Conservation (phyloP, 352 stramenopile genomes). For the Phytophthora vignae region DNA sequence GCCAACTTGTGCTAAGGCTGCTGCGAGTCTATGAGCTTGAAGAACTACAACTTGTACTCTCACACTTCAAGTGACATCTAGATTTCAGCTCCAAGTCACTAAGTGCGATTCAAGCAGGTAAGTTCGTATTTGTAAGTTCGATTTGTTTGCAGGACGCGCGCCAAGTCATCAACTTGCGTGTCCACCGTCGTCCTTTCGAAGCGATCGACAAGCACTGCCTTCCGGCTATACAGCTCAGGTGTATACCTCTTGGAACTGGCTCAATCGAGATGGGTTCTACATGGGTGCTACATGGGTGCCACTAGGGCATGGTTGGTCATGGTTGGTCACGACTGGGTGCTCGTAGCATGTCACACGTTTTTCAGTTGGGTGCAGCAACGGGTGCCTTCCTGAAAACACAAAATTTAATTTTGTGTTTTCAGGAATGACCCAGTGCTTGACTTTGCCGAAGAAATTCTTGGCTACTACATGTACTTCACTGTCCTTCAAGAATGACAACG, state of each 20-base stretch:
- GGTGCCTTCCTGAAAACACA: no score
- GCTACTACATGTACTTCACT: neutral
- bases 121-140: neutral
- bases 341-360: neutral
- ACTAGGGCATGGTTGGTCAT: neutral
- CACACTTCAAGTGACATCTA: neutral
- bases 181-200: neutral
- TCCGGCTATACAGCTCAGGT: neutral
- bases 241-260: neutral
- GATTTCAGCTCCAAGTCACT: no score
- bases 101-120: neutral
- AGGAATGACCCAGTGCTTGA: no score
- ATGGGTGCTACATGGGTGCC: neutral
- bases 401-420: no score
- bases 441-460: neutral
- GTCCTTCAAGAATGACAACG: constrained; percentile 9
- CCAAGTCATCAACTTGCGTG: neutral
- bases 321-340: neutral
- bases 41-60: neutral
- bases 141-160: neutral
- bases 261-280: neutral
- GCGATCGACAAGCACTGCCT: neutral
- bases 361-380: neutral
- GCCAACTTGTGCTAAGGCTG: neutral
- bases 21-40: neutral